Evolutionary conservation across 768 basidiomycete species (phyloP), one percentile per base, ranked within the genome.

Genomic region (Termitomyces sp.): DNA sequence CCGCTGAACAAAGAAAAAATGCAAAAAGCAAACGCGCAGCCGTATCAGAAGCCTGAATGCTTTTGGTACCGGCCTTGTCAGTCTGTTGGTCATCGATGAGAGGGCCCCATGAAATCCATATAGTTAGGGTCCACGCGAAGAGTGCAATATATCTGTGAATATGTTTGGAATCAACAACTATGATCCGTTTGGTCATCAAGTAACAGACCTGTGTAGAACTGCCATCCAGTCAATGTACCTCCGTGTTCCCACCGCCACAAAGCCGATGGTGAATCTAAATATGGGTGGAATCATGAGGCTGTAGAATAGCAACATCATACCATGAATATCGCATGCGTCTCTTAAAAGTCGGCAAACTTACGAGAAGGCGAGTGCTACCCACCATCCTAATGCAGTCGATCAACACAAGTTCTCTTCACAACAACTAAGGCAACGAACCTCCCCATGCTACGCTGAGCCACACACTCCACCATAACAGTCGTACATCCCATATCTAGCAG

Each of bases 391-490:
- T 39, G 29, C 32, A 60, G 29, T 55, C 3, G 29, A 57, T 54
- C 27, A 58, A 29, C 29, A 31, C 43, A 34, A 16, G 47, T 37
- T 39, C 37, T 36, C 29, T 58, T 5, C 34, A 53, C 24, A 7
- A 50, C 36, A 53, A 52, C 31, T 2, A 42, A 41, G 26, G 6
- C 67, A 76, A 46, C 51, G n/a, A 63, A 85, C 87, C 88, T 67
- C 71, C 82, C 93, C 93, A 96, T 5, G 82, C 73, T 32, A 94
- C 82, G 39, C 79, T 82, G 29, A 94, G 72, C 91, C 92, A 96
- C 56, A 92, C 85, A 58, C 86, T 89, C 90, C 90, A 94, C 82
- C 84, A 91, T 6, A 88, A 53, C 46, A 89, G 69, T 55, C 74
- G 73, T 10, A 87, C 78, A 32, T 78, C 77, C 82, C 84, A 87